A percentile compares a stretch with the other conserved stretches of the same genome.
Evolutionary conservation across 164 flowering plant genomes (phyloP).

Genomic region (Cinnamomum chago): DNA sequence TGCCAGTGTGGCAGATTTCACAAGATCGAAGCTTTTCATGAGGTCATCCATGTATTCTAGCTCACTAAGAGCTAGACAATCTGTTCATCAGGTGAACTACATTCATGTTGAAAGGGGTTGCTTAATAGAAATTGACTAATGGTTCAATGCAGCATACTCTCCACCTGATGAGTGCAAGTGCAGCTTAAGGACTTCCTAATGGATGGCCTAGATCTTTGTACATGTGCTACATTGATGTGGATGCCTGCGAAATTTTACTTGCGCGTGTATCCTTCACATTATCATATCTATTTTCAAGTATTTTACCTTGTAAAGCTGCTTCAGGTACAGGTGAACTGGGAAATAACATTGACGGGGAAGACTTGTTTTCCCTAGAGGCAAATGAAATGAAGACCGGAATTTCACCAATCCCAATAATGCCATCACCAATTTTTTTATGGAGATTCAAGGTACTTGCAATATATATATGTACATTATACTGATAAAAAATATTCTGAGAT

Average conservation of each 20-base stretch:
- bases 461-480: too few relatives aligned
- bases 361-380: slow-evolving; percentile 28
- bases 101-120: background rate
- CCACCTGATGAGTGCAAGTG: background rate
- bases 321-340: slow-evolving; percentile 40
- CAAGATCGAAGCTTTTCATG: background rate
- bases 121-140: background rate
- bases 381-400: slow-evolving; percentile 55
- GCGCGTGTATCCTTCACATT: background rate
- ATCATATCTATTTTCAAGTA: background rate
- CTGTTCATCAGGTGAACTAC: background rate
- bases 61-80: background rate
- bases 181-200: background rate
- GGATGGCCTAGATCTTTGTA: background rate
- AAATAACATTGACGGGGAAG: slow-evolving; percentile 39
- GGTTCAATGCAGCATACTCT: background rate
- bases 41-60: background rate
- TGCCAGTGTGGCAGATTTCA: background rate
- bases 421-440: slow-evolving; percentile 78
- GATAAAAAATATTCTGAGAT: background rate
- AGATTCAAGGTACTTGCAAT: slow-evolving; percentile 71
- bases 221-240: background rate
- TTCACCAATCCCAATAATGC: slow-evolving; percentile 57
- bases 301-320: background rate
- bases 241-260: background rate